These are phyloP conservation scores for Suhomyces canberraensis DNA, from an alignment of 805 yeast genomes.

Conservation along the genomic window DNA sequence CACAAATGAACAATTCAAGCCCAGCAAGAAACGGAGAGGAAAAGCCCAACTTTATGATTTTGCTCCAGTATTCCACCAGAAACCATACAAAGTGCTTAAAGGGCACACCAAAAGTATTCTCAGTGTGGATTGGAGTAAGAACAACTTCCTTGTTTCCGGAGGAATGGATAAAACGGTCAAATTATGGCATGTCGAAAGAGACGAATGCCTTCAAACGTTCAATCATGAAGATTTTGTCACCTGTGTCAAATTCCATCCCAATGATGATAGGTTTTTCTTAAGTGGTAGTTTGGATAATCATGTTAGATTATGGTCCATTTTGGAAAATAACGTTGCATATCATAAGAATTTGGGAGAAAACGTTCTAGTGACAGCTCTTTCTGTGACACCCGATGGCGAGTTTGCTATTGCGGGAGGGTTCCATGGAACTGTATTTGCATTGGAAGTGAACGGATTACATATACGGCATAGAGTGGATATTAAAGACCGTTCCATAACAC, in stretches of 20 bases:
- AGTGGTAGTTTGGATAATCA: conserved; percentile 78
- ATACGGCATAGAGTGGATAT: conserved; percentile 31
- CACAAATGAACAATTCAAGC: conserved; percentile 13
- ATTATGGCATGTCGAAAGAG: conserved; percentile 80
- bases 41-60: conserved; percentile 28
- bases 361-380: conserved; percentile 70
- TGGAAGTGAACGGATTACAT: conserved; percentile 64
- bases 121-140: conserved; percentile 85
- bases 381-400: conserved; percentile 65
- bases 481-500: conserved; percentile 22
- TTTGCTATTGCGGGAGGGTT: conserved; percentile 72
- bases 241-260: conserved; percentile 73
- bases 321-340: conserved; percentile 65
- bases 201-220: conserved; percentile 59
- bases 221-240: conserved; percentile 81
- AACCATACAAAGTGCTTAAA: conserved; percentile 55
- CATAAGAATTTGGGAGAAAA: conserved; percentile 51
- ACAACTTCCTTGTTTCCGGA: conserved; percentile 73
- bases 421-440: conserved; percentile 60
- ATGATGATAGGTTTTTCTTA: conserved; percentile 81
- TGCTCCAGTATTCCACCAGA: conserved; percentile 77
- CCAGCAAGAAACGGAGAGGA: conserved; percentile 1
- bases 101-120: conserved; percentile 73
- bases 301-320: conserved; percentile 78
- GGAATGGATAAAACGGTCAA: conserved; percentile 83